Evolutionary conservation across 352 stramenopile genomes (phyloP), one percentile per base, ranked within the genome.

Genomic region (Globisporangium paddicum): DNA sequence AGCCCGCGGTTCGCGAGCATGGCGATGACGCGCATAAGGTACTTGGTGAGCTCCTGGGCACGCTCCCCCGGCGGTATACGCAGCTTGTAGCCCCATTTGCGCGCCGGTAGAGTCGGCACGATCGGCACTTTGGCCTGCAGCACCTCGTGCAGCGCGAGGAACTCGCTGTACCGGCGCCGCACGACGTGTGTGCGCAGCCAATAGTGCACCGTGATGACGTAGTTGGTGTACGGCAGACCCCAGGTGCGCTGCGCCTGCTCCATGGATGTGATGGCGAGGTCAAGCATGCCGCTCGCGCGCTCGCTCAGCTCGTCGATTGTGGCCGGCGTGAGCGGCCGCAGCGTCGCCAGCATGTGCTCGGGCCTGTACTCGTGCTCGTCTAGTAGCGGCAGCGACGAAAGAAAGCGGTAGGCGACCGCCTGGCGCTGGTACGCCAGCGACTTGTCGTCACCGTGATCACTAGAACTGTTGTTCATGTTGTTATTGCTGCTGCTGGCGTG

Each of bases 151-250:
- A 90, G 62, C 18, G 67, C 55, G 28, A 71, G 46, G 54, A 90
- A 90, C 58, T 90, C 80, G 13, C 66, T 74, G 71, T 87, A 90
- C 14, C 80, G 70, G 0, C 80, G 80, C 3, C 80, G 76, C 41
- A 90, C 76, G 18, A 88, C 66, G 60, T 90, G 77, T 28, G 74
- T 79, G 32, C 80, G 75, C 26, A 90, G 65, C 55, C 77, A 88
- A 49, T 88, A 90, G 67, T 88, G 80, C 32, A 90, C 80, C 23
- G 67, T 71, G 25, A 90, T 58, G 11, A 90, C 80, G 49, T 87
- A 90, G 65, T 84, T 88, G 23, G 77, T 84, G 64, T 90, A 87
- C n/a, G 80, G 80, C 18, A 88, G 68, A 5, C 68, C 58, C 40
- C 72, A 77, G 2, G 64, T 52, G 45, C 71, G 66, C 64, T 90